Evolutionary conservation across 805 yeast genomes (phyloP), one percentile per base, ranked within the genome.

Genomic region (Wickerhamomyces canadensis): DNA sequence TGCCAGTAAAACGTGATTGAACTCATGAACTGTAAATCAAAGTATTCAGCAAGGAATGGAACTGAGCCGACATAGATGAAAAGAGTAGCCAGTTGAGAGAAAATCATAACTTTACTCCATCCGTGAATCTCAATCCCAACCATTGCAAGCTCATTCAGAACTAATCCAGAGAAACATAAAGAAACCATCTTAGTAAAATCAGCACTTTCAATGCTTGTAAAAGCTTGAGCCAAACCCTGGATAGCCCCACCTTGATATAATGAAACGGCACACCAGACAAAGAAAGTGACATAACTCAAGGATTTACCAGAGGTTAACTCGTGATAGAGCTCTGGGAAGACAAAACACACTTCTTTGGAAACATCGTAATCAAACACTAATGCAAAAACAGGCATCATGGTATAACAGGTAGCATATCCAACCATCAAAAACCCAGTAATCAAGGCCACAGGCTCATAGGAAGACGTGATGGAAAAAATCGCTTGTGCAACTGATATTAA

Each of bases 381-480:
- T 0, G 96, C 85, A 52, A 93, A 93, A 2, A 93, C 98, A 0
- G 99, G 99, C 39, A 91, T 88, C 99, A 93, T 93, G 0, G 99
- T 93, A 61, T 93, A 93, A 37, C 87, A 73, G 0, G 99, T 93
- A 2, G 98, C 95, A 61, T 93, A 93, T 2, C 98, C 99, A 31
- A 93, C 98, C 97, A 93, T 88, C 33, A 93, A 69, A 82, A 95
- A 91, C 3, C 99, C 99, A 58, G 93, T 91, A 56, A 84, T 87
- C 37, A 93, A 67, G 0, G 98, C 98, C 43, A 93, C 67, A 1
- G 99, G 99, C 59, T 89, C 98, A 57, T 87, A 93, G 4, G 74
- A 63, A 0, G 97, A 86, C 30, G 87, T 74, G 12, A 91, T 74
- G 2, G 97, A 88, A 58, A 76, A 93, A 13, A 93, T 88, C 2